Evolutionary conservation across 2,329 filamentous ascomycete species (phyloP), one percentile per base, ranked within the genome.

Genomic region (Xylariales sp.): DNA sequence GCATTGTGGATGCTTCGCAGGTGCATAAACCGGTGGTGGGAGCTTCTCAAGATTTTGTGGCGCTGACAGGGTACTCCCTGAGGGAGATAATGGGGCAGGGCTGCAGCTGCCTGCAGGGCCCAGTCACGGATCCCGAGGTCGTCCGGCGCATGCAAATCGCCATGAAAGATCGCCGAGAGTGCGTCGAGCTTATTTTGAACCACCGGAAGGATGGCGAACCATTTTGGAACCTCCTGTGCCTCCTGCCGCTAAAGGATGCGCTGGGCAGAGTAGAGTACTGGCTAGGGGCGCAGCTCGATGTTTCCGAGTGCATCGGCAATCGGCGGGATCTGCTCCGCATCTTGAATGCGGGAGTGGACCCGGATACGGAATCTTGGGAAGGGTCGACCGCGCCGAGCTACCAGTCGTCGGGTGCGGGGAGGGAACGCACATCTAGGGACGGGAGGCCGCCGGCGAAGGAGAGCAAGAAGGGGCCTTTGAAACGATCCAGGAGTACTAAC

Each of bases 191-290:
- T 3, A 44, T 77, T 3, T 57, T 76, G 6, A 76, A 76, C 43
- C 70, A 72, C 41, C 62, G 63, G 14, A 68, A 70, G 39, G 67
- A 69, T 32, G 72, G 72, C 7, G 61, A 66, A 16, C 69, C 72
- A 0, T 77, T 76, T 46, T 77, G 72, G 72, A 80, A 79, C 35
- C 51, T 81, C 7, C 56, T 80, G 0, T 77, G 73, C 34, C 55
- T 71, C 2, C 66, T 70, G 32, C 76, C 78, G 0, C 54, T 82
- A 1, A 60, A 66, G 17, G 69, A 77, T 40, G 52, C 56, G 0
- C 47, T 60, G 1, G 75, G 75, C 4, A 66, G 65, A 6, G 54
- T 73, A 2, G 62, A 60, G 0, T 78, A 71, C 53, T 76, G 72
- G 47, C 61, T 82, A 13, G 75, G 73, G 1, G 75, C 68, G 0